Evolutionary conservation across 306 rosid species (phyloP), one percentile per base, ranked within the genome.

Genomic region (Geum urbanum): DNA sequence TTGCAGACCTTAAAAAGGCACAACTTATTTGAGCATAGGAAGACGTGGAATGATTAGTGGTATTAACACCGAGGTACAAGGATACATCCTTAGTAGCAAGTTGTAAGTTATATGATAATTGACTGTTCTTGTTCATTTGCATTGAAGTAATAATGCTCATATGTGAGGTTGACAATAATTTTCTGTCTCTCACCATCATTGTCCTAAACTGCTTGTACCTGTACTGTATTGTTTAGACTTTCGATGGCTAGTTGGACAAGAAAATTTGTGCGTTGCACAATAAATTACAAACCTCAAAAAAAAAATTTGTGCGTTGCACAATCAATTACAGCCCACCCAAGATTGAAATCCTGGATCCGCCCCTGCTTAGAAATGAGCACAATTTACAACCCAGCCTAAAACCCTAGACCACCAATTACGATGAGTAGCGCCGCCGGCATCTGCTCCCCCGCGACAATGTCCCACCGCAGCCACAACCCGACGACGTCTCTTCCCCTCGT

Each of bases 1-100:
- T 95, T 43, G 82, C 97, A 55, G 85, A 91, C 89, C 85, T 95
- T 77, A 91, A 91, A 82, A 95, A 72, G 74, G 97, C 95, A 22
- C 86, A 80, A 63, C 95, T 90, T 80, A 83, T 94, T 70, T 92
- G 78, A 84, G 73, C 63, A 35, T 43, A 35, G 73, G 74, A 73
- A 76, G 56, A 56, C 53, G 65, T 74, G 77, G 76, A 76, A 74
- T 53, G 59, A 65, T 75, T 58, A 56, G 54, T 78, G 71, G 63
- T n/a, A 63, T 77, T 74, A 71, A 53, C 74, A 41, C 44, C 84
- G 63, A 82, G 96, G 99, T 94, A 83, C 81, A 55, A 73, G 68
- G 43, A 41, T 70, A 60, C 6, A 35, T 13, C 41, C 63, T 75
- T 66, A 67, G 71, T 76, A 63, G 78, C 73, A 41, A 72, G 56